Evolutionary conservation across 2,329 filamentous ascomycete genomes (phyloP).

Genomic region (Hypoxylon sp.): DNA sequence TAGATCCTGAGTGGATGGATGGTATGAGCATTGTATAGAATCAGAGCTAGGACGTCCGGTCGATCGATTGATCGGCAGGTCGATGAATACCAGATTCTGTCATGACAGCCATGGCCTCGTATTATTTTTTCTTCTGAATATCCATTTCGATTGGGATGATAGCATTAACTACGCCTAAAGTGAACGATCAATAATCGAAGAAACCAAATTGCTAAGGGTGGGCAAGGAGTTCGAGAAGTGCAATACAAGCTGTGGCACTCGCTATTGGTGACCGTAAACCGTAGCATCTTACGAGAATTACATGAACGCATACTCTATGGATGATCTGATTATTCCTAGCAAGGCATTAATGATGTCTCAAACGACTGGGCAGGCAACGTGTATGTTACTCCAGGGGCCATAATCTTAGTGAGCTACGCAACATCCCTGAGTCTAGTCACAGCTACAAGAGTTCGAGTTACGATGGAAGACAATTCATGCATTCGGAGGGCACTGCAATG

Average conservation of each 20-base stretch:
- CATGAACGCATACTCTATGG: too few relatives aligned
- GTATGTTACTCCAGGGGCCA: too few relatives aligned
- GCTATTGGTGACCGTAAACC: too few relatives aligned
- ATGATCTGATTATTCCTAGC: background rate
- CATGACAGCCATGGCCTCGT: slow-evolving; percentile 5
- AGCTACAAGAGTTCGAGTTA: background rate
- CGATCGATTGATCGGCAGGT: background rate
- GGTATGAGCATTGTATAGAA: slow-evolving; percentile 37
- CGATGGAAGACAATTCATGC: slow-evolving; percentile 5
- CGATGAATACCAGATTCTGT: slow-evolving; percentile 39
- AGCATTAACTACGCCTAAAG: background rate
- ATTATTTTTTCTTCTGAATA: background rate
- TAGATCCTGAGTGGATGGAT: background rate
- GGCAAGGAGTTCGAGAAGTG: too few relatives aligned
- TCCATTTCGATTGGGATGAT: background rate
- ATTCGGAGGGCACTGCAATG: slow-evolving; percentile 27
- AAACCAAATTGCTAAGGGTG: too few relatives aligned
- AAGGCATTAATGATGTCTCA: too few relatives aligned
- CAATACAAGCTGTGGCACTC: too few relatives aligned
- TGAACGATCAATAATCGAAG: too few relatives aligned
- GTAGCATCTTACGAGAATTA: too few relatives aligned
- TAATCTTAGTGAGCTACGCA: background rate
- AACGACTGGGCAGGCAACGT: too few relatives aligned
- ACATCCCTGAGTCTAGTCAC: background rate
- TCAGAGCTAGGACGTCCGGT: slow-evolving; percentile 33